These are phyloP conservation scores for Salix brachista DNA, from an alignment of 345 rosid genomes.

Conservation along the genomic window DNA sequence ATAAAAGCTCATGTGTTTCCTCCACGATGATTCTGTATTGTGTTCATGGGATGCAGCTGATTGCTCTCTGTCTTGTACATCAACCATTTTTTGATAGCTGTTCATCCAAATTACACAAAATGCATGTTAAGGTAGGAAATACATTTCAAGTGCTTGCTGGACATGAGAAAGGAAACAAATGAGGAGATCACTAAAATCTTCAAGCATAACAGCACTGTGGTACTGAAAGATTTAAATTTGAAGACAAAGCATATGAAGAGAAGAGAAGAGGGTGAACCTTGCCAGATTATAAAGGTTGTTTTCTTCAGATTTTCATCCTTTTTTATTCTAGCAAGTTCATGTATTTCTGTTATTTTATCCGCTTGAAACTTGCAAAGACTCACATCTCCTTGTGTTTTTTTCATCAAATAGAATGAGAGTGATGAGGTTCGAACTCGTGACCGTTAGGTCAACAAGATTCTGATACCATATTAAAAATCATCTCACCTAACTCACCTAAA, in stretches of 20 bases:
- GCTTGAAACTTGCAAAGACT: no score
- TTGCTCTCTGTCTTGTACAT: neutral
- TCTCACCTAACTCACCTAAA: no score
- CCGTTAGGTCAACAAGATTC: no score
- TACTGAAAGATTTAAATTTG: conserved; percentile 73
- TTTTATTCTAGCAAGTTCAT: neutral
- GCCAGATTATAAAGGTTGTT: conserved; percentile 78
- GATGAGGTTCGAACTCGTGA: no score
- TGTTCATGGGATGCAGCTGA: neutral
- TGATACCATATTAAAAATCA: no score
- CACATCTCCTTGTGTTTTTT: no score
- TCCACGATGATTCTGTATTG: neutral
- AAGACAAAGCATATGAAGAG: conserved; percentile 92
- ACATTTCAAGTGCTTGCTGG: conserved; percentile 79
- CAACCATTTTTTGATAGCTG: neutral
- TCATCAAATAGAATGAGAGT: no score
- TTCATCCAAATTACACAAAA: conserved; percentile 45
- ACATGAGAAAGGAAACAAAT: conserved; percentile 71
- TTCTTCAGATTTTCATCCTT: neutral
- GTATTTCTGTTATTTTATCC: neutral
- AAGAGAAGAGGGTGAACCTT: conserved; percentile 82
- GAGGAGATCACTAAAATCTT: conserved; percentile 73
- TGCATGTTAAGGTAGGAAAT: conserved; percentile 92
- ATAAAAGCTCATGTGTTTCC: neutral
- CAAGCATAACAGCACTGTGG: conserved; percentile 71